Percentiles rank a stretch among this genome's conserved stretches.
Conservation (phyloP, 352 stramenopile species). For the Phytophthora citricola region DNA sequence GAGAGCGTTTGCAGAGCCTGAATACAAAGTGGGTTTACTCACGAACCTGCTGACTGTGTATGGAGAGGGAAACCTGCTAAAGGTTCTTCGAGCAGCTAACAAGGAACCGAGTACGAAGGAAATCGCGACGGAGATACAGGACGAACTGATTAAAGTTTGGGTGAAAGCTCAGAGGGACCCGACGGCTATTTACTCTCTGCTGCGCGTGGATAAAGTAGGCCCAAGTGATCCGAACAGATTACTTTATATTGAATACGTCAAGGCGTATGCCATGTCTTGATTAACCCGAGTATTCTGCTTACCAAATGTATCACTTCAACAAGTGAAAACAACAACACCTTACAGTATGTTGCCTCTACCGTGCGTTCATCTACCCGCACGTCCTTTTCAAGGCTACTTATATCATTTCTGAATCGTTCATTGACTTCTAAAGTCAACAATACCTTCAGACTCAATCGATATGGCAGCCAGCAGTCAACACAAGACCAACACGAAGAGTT, state of each 20-base stretch:
- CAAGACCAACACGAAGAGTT: no score
- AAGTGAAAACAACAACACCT: no score
- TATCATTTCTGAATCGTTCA: no score
- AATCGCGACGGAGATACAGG: constrained; percentile 7
- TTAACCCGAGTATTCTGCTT: background rate
- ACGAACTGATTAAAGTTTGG: constrained; percentile 3
- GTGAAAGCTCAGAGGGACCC: background rate
- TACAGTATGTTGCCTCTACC: no score
- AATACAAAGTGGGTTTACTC: constrained; percentile 7
- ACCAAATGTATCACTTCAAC: no score
- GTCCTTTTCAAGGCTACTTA: no score
- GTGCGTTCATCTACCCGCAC: no score
- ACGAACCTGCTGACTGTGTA: constrained; percentile 3
- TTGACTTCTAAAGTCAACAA: no score
- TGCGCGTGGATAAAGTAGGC: background rate
- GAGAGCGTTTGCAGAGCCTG: constrained; percentile 4
- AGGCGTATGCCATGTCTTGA: constrained; percentile 3
- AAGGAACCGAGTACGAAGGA: constrained; percentile 9
- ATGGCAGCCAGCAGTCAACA: no score
- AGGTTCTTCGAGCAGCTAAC: constrained; percentile 1
- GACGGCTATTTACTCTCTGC: background rate
- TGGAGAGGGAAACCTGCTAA: constrained; percentile 11
- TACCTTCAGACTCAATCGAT: no score
- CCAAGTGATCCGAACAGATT: background rate
- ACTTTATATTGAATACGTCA: constrained; percentile 7